phyloP scores from a whole-genome alignment of 2,329 filamentous ascomycete species.

The Penicillium sp. region DNA sequence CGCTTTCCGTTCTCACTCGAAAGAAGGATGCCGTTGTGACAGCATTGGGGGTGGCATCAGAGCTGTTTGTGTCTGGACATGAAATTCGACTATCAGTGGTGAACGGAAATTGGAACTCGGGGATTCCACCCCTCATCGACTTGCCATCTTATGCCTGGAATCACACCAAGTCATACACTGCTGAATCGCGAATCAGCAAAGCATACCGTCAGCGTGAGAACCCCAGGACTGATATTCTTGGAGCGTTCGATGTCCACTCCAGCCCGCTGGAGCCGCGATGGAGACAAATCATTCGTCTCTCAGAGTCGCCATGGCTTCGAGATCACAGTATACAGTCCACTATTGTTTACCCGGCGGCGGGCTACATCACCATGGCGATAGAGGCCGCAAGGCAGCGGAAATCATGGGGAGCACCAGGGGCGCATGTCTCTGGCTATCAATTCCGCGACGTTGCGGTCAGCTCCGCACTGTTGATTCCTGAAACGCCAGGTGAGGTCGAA shows the following conservation, averaged over 20 bases:
- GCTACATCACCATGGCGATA: neutral
- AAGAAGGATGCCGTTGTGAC: neutral
- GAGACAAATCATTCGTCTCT: neutral
- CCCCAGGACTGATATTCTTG: neutral
- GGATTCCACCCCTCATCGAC: neutral
- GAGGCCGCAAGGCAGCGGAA: neutral
- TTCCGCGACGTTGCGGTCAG: neutral
- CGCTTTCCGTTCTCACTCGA: neutral
- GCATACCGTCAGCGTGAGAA: neutral
- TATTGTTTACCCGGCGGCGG: neutral
- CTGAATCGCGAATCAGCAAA: neutral
- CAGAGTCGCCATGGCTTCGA: neutral
- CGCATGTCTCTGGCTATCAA: neutral
- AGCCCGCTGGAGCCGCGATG: neutral
- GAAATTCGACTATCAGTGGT: neutral
- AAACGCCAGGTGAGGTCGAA: neutral
- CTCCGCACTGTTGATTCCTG: neutral
- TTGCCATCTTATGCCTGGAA: neutral
- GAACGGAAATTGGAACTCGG: neutral
- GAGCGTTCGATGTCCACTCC: neutral
- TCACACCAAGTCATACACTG: neutral
- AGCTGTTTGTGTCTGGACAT: neutral
- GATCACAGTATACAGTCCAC: neutral
- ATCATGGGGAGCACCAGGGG: neutral
- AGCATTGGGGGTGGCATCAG: neutral